A percentile compares a stretch with the other conserved stretches of the same genome.
phyloP scores from a whole-genome alignment of 371 early-diverging fungal species.

The Fennellomyces sp. region DNA sequence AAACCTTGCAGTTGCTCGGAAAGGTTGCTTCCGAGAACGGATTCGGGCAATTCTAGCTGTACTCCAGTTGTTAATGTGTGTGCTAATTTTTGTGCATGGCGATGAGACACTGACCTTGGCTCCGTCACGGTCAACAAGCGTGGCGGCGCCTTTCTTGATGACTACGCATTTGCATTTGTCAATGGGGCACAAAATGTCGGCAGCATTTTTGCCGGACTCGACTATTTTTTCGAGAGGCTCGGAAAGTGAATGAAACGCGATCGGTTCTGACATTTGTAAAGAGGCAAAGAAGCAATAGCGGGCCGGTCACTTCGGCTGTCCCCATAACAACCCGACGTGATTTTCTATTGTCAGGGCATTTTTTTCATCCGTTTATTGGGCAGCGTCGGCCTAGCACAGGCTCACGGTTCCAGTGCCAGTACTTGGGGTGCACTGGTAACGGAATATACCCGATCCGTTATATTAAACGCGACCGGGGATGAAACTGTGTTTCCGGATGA shows the following conservation, averaged over 20 bases:
- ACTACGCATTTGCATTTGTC: conserved; percentile 40
- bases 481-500: too few species aligned
- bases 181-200: conserved; percentile 45
- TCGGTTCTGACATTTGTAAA: conserved; percentile 12
- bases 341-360: too few species aligned
- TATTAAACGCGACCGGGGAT: neutral
- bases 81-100: neutral
- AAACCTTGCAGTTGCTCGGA: conserved; percentile 6
- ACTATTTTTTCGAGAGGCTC: conserved; percentile 28
- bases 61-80: neutral
- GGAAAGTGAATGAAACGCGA: conserved; percentile 24
- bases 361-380: too few species aligned
- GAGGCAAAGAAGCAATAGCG: neutral
- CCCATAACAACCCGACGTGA: too few species aligned
- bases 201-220: conserved; percentile 29
- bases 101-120: conserved; percentile 35
- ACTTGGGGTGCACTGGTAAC: too few species aligned
- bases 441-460: neutral
- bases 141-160: conserved; percentile 37
- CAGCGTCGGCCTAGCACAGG: too few species aligned
- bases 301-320: too few species aligned
- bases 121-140: conserved; percentile 40
- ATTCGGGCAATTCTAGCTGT: conserved; percentile 30
- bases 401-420: too few species aligned
- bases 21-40: conserved; percentile 20